Percentiles rank a stretch among this genome's conserved stretches.
These are phyloP conservation scores for Cladobotryum mycophilum DNA, from an alignment of 2,329 filamentous ascomycete species.

Conservation along the genomic window DNA sequence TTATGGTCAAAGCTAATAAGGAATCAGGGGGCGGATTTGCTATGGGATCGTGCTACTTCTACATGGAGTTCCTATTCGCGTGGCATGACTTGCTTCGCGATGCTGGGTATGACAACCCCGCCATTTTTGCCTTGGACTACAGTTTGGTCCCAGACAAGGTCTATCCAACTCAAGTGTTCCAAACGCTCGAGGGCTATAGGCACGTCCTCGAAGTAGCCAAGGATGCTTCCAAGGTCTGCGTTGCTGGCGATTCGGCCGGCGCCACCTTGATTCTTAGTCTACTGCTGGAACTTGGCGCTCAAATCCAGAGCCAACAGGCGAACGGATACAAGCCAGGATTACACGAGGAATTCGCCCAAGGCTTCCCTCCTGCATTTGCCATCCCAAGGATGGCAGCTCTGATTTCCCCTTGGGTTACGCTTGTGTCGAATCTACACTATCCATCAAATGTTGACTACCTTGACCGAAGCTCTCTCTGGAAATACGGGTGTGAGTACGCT, in stretches of 20 bases:
- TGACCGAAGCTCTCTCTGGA: constrained; percentile 57
- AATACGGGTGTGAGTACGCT: constrained; percentile 64
- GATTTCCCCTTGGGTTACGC: constrained; percentile 75
- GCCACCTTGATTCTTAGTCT: constrained; percentile 68
- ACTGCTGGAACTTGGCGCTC: constrained; percentile 56
- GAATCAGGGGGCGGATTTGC: constrained; percentile 67
- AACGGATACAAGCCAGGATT: constrained; percentile 12
- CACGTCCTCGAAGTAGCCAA: constrained; percentile 56
- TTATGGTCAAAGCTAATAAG: not conserved
- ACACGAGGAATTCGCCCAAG: constrained; percentile 13
- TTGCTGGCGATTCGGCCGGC: constrained; percentile 76
- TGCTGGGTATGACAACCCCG: constrained; percentile 65
- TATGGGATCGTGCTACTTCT: constrained; percentile 78
- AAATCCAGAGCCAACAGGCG: constrained; percentile 17
- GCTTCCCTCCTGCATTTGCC: constrained; percentile 18
- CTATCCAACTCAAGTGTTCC: constrained; percentile 67
- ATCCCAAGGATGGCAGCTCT: constrained; percentile 54
- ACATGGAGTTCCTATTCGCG: constrained; percentile 73
- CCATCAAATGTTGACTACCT: constrained; percentile 73
- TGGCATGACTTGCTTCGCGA: constrained; percentile 61
- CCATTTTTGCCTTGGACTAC: constrained; percentile 74
- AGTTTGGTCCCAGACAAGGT: constrained; percentile 68
- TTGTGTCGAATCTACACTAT: constrained; percentile 60
- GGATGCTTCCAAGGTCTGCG: constrained; percentile 57
- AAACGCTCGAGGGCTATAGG: constrained; percentile 64